Evolutionary conservation across 345 rosid genomes (phyloP).

Genomic region (Aethionema arabicum): DNA sequence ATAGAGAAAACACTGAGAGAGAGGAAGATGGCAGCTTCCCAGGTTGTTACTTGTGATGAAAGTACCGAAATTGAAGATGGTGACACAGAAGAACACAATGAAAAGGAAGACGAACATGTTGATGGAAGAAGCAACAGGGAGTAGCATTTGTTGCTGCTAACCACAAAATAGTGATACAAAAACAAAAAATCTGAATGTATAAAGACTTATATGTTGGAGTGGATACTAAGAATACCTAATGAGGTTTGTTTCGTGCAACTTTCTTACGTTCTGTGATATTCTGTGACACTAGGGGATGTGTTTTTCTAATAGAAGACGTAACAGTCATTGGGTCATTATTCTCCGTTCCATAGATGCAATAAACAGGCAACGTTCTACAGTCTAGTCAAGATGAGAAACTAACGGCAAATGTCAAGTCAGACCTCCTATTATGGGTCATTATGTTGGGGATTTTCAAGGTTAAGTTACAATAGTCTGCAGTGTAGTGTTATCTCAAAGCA

Average conservation of each 20-base stretch:
- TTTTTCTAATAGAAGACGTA: too few relatives aligned
- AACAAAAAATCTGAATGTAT: too few relatives aligned
- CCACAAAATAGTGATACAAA: background rate
- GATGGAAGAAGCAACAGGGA: background rate
- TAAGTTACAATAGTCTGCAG: slow-evolving; percentile 9
- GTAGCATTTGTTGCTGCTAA: background rate
- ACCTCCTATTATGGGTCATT: background rate
- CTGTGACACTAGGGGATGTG: too few relatives aligned
- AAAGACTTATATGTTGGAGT: background rate
- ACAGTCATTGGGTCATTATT: too few relatives aligned
- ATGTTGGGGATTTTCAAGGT: background rate
- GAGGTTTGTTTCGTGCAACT: too few relatives aligned
- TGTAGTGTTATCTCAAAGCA: slow-evolving; percentile 7
- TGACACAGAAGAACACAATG: slow-evolving; percentile 16
- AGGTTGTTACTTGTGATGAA: slow-evolving; percentile 47
- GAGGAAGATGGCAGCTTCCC: slow-evolving; percentile 44
- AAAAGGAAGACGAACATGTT: slow-evolving; percentile 29
- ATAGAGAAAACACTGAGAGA: slow-evolving; percentile 52
- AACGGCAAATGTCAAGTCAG: background rate
- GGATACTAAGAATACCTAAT: background rate
- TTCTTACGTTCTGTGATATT: too few relatives aligned
- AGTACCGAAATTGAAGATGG: slow-evolving; percentile 27
- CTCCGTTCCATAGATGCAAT: background rate
- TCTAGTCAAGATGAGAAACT: background rate
- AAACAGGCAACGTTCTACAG: background rate